Evolutionary conservation across 2,329 filamentous ascomycete genomes (phyloP).

Genomic region (Rhinocladiella mackenziei): DNA sequence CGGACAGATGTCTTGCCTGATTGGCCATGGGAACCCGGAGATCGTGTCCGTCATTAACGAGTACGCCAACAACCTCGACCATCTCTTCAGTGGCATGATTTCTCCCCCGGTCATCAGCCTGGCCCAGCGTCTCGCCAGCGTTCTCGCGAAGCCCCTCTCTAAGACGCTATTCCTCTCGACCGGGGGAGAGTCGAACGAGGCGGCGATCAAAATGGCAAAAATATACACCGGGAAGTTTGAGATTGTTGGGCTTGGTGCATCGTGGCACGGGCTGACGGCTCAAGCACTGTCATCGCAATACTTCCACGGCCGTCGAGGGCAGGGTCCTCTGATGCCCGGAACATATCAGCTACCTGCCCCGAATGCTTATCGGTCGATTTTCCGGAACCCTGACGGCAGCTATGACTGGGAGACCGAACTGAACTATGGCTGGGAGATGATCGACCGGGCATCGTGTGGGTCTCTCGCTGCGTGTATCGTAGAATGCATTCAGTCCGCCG

Average conservation of each 20-base stretch:
- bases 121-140: constrained; percentile 47
- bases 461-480: constrained; percentile 62
- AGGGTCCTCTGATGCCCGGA: constrained; percentile 51
- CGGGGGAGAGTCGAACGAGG: constrained; percentile 56
- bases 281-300: constrained; percentile 53
- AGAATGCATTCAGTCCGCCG: constrained; percentile 57
- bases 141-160: constrained; percentile 50
- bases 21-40: constrained; percentile 57
- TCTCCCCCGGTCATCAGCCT: constrained; percentile 55
- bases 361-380: constrained; percentile 59
- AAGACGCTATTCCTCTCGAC: constrained; percentile 58
- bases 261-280: constrained; percentile 60
- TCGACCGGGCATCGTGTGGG: constrained; percentile 58
- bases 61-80: constrained; percentile 52
- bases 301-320: constrained; percentile 49
- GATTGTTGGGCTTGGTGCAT: constrained; percentile 56
- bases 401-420: constrained; percentile 65
- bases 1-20: constrained; percentile 57
- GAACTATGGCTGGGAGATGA: constrained; percentile 58
- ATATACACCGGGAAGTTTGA: constrained; percentile 62
- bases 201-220: constrained; percentile 63
- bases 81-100: constrained; percentile 58
- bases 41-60: constrained; percentile 52
- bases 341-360: constrained; percentile 57
- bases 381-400: constrained; percentile 55